Conservation (phyloP, 805 yeast genomes). For the Ogataea allantospora region DNA sequence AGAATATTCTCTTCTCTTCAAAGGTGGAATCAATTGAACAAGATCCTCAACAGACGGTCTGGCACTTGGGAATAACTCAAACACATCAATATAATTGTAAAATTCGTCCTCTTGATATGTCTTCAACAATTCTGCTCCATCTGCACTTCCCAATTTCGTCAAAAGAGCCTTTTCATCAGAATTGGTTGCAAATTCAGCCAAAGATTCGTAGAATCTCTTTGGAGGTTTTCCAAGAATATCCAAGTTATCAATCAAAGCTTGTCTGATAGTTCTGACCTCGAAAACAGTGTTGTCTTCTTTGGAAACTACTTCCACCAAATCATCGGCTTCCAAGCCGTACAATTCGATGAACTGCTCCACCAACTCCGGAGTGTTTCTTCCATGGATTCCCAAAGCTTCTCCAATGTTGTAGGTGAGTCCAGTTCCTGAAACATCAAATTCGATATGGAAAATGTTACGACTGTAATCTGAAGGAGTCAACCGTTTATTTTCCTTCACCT, state of each 20-base stretch:
- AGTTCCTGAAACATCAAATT: constrained; percentile 87
- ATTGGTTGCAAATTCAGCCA: constrained; percentile 71
- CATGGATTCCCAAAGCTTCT: constrained; percentile 95
- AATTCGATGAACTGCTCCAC: constrained; percentile 67
- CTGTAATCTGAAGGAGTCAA: constrained; percentile 87
- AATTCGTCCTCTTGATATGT: constrained; percentile 81
- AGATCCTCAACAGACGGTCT: constrained; percentile 72
- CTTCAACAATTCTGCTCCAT: constrained; percentile 84
- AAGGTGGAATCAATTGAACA: constrained; percentile 71
- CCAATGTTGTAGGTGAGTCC: constrained; percentile 91
- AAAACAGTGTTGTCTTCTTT: constrained; percentile 54
- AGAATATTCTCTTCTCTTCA: constrained; percentile 96
- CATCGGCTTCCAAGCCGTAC: constrained; percentile 71
- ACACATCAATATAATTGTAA: constrained; percentile 75
- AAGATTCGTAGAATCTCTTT: constrained; percentile 84
- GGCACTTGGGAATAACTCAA: constrained; percentile 76
- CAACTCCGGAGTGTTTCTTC: constrained; percentile 66
- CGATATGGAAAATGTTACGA: constrained; percentile 95
- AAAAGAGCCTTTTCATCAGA: constrained; percentile 62
- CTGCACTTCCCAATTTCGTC: constrained; percentile 64
- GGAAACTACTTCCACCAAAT: constrained; percentile 67
- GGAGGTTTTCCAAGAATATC: constrained; percentile 96
- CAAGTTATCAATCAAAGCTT: constrained; percentile 72
- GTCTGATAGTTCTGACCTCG: constrained; percentile 81
- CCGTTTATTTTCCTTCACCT: constrained; percentile 87